Conservation (phyloP, 2,329 filamentous ascomycete species). For the Pleurostoma richardsiae region DNA sequence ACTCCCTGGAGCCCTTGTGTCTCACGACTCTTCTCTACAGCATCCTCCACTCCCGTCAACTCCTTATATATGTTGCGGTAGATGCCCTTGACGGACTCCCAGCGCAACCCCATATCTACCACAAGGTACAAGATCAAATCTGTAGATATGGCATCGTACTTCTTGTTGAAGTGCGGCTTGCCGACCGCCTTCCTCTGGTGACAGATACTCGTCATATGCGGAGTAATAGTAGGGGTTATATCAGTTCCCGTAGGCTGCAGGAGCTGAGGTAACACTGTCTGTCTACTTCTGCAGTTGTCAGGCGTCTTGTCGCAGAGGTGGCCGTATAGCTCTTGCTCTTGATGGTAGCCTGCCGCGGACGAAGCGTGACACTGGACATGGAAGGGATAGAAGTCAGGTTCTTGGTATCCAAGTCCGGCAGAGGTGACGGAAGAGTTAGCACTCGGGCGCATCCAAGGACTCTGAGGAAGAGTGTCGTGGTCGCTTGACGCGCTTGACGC, state of each 20-base stretch:
- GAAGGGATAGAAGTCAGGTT: no score
- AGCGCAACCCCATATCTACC: neutral
- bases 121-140: slow-evolving; percentile 9
- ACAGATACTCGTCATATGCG: neutral
- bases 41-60: neutral
- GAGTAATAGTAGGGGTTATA: neutral
- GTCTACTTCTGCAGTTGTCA: no score
- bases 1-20: slow-evolving; percentile 7
- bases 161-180: slow-evolving; percentile 10
- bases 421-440: no score
- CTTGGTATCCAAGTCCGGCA: no score
- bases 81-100: neutral
- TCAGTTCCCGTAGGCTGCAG: neutral
- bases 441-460: neutral
- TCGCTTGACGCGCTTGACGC: neutral
- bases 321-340: neutral
- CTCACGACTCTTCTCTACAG: slow-evolving; percentile 7
- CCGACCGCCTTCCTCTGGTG: neutral
- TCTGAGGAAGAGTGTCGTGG: neutral
- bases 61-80: neutral
- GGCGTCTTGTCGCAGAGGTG: neutral
- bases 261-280: no score
- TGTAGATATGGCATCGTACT: slow-evolving; percentile 7
- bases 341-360: neutral
- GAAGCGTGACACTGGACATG: no score